Percentiles rank a stretch among this genome's conserved stretches.
These are phyloP conservation scores for Protomyces gravidus DNA, from an alignment of 1,139 yeast species.

Conservation along the genomic window DNA sequence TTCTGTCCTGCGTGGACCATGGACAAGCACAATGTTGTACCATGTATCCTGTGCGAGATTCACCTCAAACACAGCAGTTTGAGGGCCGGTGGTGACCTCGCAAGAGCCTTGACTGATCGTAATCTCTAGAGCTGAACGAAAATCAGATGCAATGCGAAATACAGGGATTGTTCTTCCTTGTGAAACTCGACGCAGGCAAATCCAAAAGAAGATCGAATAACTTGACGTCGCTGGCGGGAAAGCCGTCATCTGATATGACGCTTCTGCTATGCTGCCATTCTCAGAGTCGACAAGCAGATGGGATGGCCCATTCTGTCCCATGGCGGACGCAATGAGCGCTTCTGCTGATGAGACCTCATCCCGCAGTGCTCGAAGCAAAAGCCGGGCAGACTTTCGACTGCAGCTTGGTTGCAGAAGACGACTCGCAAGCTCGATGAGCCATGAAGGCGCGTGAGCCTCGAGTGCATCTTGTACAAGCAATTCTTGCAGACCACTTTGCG, in stretches of 20 bases:
- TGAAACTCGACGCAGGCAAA: background rate
- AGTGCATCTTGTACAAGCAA: background rate
- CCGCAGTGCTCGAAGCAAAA: background rate
- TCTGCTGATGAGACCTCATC: background rate
- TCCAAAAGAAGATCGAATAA: background rate
- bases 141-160: background rate
- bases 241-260: background rate
- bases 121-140: background rate
- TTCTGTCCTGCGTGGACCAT: slow-evolving; percentile 13
- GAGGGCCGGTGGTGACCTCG: background rate
- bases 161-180: too few species aligned
- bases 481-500: background rate
- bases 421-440: background rate
- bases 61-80: background rate
- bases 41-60: background rate
- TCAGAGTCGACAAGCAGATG: background rate
- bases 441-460: background rate
- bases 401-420: background rate
- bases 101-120: background rate
- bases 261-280: background rate
- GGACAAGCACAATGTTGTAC: background rate
- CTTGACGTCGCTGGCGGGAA: background rate
- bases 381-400: background rate
- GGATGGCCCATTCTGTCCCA: background rate
- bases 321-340: background rate